Evolutionary conservation across 1,284 basidiomycete genomes (phyloP).

Genomic region (Cystobasidium slooffiae): DNA sequence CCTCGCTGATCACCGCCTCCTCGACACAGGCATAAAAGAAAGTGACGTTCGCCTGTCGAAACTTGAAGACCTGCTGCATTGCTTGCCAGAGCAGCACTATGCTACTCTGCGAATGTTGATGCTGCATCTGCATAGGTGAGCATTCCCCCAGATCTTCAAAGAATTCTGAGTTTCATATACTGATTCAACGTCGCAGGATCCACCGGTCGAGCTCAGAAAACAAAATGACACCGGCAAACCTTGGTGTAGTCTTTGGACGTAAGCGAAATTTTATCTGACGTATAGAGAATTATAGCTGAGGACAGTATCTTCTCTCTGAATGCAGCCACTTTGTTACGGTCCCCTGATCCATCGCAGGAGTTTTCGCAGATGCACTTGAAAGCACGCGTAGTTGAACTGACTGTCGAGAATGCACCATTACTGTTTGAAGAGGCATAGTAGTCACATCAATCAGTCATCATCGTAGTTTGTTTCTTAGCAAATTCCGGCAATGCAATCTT

Average conservation of each 20-base stretch:
- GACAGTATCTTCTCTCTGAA: slow-evolving; percentile 1
- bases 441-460: neutral
- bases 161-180: neutral
- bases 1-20: slow-evolving; percentile 7
- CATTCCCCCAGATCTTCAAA: neutral
- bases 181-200: slow-evolving; percentile 63
- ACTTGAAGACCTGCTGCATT: slow-evolving; percentile 71
- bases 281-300: neutral
- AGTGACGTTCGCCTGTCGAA: slow-evolving; percentile 64
- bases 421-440: slow-evolving; percentile 53
- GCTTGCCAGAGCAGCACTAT: slow-evolving; percentile 84
- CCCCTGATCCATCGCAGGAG: slow-evolving; percentile 80
- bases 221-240: slow-evolving; percentile 91
- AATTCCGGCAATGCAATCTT: no score
- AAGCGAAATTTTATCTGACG: slow-evolving; percentile 59
- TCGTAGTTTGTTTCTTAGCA: neutral
- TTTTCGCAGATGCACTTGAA: slow-evolving; percentile 76
- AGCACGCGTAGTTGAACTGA: slow-evolving; percentile 70
- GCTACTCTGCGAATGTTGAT: slow-evolving; percentile 81
- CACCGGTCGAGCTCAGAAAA: slow-evolving; percentile 73
- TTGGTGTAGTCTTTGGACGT: slow-evolving; percentile 99
- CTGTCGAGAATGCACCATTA: slow-evolving; percentile 80
- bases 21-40: slow-evolving; percentile 61
- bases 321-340: slow-evolving; percentile 89
- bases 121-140: slow-evolving; percentile 80